phyloP scores from a whole-genome alignment of 2,329 filamentous ascomycete genomes.

The Trematosphaeria pertusa region DNA sequence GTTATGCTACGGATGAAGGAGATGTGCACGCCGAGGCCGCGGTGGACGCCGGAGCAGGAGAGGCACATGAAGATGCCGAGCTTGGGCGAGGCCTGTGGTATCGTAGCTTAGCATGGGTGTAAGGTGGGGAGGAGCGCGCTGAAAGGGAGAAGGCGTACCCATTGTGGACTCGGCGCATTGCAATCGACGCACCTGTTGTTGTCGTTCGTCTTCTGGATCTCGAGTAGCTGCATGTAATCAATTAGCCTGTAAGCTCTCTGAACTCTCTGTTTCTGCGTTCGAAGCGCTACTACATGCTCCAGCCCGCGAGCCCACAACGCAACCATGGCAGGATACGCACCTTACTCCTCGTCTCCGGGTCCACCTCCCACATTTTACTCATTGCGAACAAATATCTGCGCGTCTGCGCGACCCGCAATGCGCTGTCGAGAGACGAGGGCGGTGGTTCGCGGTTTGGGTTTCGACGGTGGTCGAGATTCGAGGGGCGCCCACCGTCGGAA shows the following conservation, averaged over 20 bases:
- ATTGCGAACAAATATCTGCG: constrained; percentile 38
- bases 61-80: constrained; percentile 99
- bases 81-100: constrained; percentile 76
- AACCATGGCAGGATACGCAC: constrained; percentile 65
- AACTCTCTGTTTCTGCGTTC: too few species aligned
- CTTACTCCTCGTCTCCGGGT: constrained; percentile 96
- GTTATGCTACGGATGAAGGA: constrained; percentile 97
- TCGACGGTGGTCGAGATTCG: constrained; percentile 13
- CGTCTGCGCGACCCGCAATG: constrained; percentile 9
- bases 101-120: constrained; percentile 23
- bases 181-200: constrained; percentile 96
- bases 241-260: constrained; percentile 21
- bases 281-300: too few species aligned
- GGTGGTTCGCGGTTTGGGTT: constrained; percentile 6
- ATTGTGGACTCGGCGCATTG: constrained; percentile 94
- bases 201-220: constrained; percentile 86
- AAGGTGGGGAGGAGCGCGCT: constrained; percentile 3
- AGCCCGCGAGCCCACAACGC: too few species aligned
- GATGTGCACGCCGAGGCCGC: constrained; percentile 95
- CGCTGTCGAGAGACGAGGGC: constrained; percentile 1
- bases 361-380: constrained; percentile 96
- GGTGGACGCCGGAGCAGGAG: constrained; percentile 91
- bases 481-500: constrained; percentile 10
- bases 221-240: constrained; percentile 70
- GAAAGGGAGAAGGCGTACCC: constrained; percentile 65